A percentile compares a stretch with the other conserved stretches of the same genome.
Conservation (phyloP, 2,329 filamentous ascomycete species). For the Pseudogymnoascus sp. region DNA sequence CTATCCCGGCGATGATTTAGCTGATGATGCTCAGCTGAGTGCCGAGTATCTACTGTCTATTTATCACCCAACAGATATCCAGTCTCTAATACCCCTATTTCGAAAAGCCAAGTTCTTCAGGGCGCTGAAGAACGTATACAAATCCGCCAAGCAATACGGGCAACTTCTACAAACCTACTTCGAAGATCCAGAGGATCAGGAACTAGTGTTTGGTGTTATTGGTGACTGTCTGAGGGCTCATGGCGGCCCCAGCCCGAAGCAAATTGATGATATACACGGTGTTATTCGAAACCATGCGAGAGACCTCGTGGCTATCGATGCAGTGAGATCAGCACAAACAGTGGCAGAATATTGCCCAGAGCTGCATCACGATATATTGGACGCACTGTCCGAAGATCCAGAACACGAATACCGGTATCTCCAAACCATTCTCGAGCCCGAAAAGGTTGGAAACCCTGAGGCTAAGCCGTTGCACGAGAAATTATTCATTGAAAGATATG, state of each 20-base stretch:
- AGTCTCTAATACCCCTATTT: slow-evolving; percentile 67
- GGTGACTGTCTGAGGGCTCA: slow-evolving; percentile 61
- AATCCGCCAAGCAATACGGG: slow-evolving; percentile 67
- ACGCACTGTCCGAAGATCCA: slow-evolving; percentile 43
- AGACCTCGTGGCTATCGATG: slow-evolving; percentile 50
- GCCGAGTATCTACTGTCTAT: slow-evolving; percentile 89
- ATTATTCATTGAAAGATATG: slow-evolving; percentile 71
- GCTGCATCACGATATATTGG: slow-evolving; percentile 46
- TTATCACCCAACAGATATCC: slow-evolving; percentile 80
- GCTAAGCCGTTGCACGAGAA: slow-evolving; percentile 35
- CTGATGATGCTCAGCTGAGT: slow-evolving; percentile 93
- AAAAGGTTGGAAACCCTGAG: slow-evolving; percentile 29
- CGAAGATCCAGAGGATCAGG: slow-evolving; percentile 70
- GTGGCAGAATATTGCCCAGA: slow-evolving; percentile 47
- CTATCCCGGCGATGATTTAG: slow-evolving; percentile 70
- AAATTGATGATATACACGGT: slow-evolving; percentile 60
- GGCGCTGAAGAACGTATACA: slow-evolving; percentile 84
- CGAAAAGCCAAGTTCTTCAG: slow-evolving; percentile 77
- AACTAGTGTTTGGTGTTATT: slow-evolving; percentile 71
- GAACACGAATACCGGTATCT: slow-evolving; percentile 58
- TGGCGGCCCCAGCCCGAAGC: slow-evolving; percentile 44
- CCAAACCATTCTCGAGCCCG: slow-evolving; percentile 62
- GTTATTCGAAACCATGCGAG: slow-evolving; percentile 49
- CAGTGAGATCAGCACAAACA: slow-evolving; percentile 45
- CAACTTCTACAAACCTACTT: slow-evolving; percentile 75